phyloP scores from a whole-genome alignment of 768 basidiomycete genomes.

The Amyloporia xantha region DNA sequence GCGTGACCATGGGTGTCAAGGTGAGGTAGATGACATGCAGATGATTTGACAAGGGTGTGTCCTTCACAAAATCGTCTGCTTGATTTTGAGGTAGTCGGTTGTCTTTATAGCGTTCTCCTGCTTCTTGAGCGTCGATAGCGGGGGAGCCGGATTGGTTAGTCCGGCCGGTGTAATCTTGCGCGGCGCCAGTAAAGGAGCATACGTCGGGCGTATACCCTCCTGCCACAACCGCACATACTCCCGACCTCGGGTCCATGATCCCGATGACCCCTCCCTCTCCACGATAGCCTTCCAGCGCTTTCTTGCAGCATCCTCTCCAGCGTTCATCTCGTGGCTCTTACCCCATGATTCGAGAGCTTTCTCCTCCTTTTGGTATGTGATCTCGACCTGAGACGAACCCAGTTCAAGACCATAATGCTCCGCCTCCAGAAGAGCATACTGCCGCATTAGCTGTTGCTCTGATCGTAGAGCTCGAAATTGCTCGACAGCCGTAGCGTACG shows the following conservation, averaged over 20 bases:
- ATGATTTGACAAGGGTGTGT: too few species aligned
- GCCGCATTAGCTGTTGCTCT: slow-evolving; percentile 70
- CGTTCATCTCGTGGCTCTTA: slow-evolving; percentile 52
- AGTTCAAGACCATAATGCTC: slow-evolving; percentile 66
- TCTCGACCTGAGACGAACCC: slow-evolving; percentile 51
- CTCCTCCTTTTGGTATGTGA: slow-evolving; percentile 56
- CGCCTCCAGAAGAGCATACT: slow-evolving; percentile 77
- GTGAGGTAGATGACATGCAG: background rate
- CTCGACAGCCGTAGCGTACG: slow-evolving; percentile 71
- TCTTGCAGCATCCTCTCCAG: slow-evolving; percentile 50
- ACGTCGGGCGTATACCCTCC: slow-evolving; percentile 60
- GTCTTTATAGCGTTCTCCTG: background rate
- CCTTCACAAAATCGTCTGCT: too few species aligned
- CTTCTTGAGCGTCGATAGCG: too few species aligned
- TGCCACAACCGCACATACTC: slow-evolving; percentile 71
- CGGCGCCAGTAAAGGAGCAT: slow-evolving; percentile 49
- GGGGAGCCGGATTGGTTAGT: too few species aligned
- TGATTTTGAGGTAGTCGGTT: background rate
- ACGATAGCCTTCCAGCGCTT: slow-evolving; percentile 67
- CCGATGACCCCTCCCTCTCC: slow-evolving; percentile 26
- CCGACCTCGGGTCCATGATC: slow-evolving; percentile 65
- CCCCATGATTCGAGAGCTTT: slow-evolving; percentile 54
- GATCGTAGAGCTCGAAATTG: slow-evolving; percentile 89
- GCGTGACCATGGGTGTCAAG: background rate
- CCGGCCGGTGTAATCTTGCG: slow-evolving; percentile 21